Percentiles rank a stretch among this genome's conserved stretches.
These are phyloP conservation scores for Mallotus repandus DNA, from an alignment of 441 rosid genomes.

Conservation along the genomic window DNA sequence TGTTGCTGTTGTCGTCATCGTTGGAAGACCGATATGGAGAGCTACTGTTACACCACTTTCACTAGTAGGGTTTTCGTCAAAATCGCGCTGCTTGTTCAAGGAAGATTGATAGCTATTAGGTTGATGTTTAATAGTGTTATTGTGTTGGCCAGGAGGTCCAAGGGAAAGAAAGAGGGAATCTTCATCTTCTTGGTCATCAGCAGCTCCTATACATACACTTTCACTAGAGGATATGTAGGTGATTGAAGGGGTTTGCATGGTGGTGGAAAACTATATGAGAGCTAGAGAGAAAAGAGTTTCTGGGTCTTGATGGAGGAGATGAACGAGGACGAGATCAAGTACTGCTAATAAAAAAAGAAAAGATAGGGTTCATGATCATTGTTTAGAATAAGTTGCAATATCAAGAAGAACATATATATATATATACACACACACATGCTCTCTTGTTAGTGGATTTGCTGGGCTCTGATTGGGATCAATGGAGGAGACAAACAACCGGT, in stretches of 20 bases:
- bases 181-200: constrained; percentile 47
- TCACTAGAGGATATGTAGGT: constrained; percentile 42
- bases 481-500: constrained; percentile 41
- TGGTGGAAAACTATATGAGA: constrained; percentile 6
- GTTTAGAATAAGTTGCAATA: background rate
- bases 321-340: background rate
- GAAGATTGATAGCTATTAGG: constrained; percentile 25
- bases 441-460: background rate
- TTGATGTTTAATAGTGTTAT: constrained; percentile 27
- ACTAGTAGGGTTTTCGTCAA: constrained; percentile 20
- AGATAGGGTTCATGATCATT: background rate
- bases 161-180: constrained; percentile 70
- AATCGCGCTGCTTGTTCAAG: constrained; percentile 16
- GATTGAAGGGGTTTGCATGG: constrained; percentile 41
- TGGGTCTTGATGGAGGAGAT: background rate
- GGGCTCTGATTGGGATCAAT: constrained; percentile 14
- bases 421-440: too few species aligned
- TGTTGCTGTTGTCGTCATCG: constrained; percentile 3
- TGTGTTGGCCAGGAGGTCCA: constrained; percentile 62
- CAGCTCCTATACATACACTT: constrained; percentile 37
- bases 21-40: constrained; percentile 61
- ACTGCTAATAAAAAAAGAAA: constrained; percentile 5
- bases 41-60: constrained; percentile 56
- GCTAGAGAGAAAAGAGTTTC: background rate
- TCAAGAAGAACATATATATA: too few species aligned